A percentile compares a stretch with the other conserved stretches of the same genome.
phyloP scores from a whole-genome alignment of 116 monocot genomes.

The Trichopus zeylanicus region DNA sequence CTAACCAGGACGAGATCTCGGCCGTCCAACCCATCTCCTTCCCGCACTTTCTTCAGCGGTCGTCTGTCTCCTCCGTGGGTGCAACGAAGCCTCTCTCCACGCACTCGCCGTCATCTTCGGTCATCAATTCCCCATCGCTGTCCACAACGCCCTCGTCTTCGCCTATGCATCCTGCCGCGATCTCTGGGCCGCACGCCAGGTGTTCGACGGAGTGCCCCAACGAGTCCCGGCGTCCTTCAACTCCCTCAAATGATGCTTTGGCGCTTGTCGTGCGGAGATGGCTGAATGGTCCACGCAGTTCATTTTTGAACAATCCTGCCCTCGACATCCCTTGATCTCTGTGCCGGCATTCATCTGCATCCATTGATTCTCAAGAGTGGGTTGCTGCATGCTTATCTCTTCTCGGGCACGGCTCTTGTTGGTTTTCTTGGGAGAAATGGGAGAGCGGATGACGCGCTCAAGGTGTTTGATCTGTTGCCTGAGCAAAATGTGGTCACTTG shows the following conservation, averaged over 20 bases:
- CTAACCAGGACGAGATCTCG: no score
- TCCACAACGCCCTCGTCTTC: no score
- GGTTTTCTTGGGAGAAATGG: conserved; percentile 24
- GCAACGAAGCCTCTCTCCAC: no score
- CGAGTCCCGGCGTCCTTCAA: conserved; percentile 31
- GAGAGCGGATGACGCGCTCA: conserved; percentile 27
- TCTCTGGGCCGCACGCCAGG: conserved; percentile 10
- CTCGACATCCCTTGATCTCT: conserved; percentile 3
- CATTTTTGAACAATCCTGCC: conserved; percentile 57
- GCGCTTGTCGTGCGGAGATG: conserved; percentile 29
- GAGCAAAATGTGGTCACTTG: conserved; percentile 37
- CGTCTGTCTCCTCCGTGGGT: conserved; percentile 2
- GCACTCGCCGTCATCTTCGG: no score
- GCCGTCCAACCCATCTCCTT: no score
- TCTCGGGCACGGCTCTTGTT: conserved; percentile 41
- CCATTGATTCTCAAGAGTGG: conserved; percentile 46
- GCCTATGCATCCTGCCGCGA: no score
- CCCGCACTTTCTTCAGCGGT: conserved; percentile 1
- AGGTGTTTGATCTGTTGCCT: conserved; percentile 61
- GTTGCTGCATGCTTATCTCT: conserved; percentile 29
- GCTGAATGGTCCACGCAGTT: conserved; percentile 27
- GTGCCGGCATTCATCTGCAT: conserved; percentile 29
- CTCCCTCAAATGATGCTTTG: conserved; percentile 28
- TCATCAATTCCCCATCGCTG: no score
- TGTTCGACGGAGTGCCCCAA: conserved; percentile 49